These are phyloP conservation scores for Cotoneaster glaucophyllus DNA, from an alignment of 306 rosid genomes.

Conservation along the genomic window DNA sequence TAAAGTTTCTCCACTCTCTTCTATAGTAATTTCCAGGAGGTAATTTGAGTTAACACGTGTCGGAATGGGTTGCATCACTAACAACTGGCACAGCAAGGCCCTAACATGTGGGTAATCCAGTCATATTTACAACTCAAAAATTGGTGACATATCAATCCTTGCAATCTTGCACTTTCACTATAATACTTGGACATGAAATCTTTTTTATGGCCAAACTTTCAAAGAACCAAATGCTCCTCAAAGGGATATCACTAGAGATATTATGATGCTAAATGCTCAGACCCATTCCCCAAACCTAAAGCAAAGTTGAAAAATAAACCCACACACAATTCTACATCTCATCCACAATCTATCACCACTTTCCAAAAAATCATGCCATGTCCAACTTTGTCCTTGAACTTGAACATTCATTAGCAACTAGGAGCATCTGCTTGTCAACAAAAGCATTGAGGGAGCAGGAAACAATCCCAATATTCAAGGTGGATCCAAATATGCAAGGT, in stretches of 20 bases:
- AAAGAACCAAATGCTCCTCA: not conserved
- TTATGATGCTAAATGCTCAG: not conserved
- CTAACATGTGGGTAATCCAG: not conserved
- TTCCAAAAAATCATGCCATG: not conserved
- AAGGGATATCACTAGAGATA: not conserved
- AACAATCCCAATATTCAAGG: not conserved
- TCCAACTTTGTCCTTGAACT: not conserved
- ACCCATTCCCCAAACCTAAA: conserved; percentile 1
- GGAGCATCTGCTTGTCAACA: not conserved
- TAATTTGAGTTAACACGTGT: not conserved
- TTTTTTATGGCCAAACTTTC: not conserved
- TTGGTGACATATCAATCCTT: not conserved
- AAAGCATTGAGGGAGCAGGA: not conserved
- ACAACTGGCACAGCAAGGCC: not conserved
- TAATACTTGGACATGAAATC: not conserved
- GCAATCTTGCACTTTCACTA: not conserved
- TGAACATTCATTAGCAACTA: not conserved
- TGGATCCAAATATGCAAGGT: not conserved
- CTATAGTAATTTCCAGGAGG: not conserved
- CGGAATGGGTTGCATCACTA: not conserved
- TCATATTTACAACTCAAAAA: not conserved
- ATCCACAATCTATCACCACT: not conserved
- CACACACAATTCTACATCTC: not conserved
- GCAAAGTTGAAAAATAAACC: not conserved
- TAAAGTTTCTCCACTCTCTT: not conserved